These are phyloP conservation scores for Larix sibirica DNA, from an alignment of 83 land plant species.

Conservation along the genomic window DNA sequence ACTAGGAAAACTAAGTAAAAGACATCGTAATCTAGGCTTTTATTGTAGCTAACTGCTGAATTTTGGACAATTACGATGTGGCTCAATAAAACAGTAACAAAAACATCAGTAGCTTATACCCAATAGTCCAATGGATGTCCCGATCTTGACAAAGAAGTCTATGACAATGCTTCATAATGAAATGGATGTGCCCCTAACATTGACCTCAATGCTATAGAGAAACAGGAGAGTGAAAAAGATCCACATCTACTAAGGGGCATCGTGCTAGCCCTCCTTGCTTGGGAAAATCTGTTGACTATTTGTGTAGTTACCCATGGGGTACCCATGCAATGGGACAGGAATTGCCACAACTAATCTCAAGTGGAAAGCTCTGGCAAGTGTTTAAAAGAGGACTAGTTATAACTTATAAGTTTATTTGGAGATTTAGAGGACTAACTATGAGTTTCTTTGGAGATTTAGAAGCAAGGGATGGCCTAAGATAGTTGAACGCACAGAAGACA, in stretches of 20 bases:
- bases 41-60: conserved; percentile 3
- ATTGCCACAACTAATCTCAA: neutral
- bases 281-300: neutral
- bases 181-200: neutral
- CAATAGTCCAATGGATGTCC: neutral
- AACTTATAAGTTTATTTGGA: no score
- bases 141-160: neutral
- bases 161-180: neutral
- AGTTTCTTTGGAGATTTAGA: no score
- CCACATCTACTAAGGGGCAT: neutral
- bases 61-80: no score
- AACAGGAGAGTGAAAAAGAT: neutral
- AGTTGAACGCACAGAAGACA: no score
- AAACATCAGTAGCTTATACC: neutral
- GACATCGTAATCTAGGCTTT: neutral
- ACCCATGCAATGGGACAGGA: neutral
- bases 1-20: neutral
- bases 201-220: neutral
- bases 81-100: neutral
- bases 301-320: neutral
- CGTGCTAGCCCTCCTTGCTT: neutral
- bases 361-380: neutral
- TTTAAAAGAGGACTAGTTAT: neutral
- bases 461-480: no score
- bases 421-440: no score